Evolutionary conservation across 805 yeast species (phyloP).

Genomic region (Komagataella ulmi): DNA sequence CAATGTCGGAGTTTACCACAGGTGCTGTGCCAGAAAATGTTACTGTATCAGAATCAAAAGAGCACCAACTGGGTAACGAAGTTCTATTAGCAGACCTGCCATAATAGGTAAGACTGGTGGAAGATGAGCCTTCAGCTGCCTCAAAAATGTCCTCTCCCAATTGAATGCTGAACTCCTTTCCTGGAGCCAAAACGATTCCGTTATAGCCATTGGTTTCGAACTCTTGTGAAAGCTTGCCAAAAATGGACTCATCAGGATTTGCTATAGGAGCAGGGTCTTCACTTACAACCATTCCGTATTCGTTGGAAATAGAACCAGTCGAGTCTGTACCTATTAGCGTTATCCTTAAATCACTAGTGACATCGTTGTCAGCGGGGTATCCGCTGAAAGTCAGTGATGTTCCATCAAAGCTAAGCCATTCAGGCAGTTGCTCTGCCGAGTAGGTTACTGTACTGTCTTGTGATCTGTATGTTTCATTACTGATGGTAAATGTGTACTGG

Average conservation of each 20-base stretch:
- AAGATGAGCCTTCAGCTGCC: constrained; percentile 24
- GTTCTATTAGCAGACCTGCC: constrained; percentile 75
- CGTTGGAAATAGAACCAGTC: constrained; percentile 32
- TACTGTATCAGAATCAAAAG: constrained; percentile 46
- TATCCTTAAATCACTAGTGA: constrained; percentile 33
- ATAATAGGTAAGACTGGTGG: constrained; percentile 51
- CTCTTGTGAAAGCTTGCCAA: constrained; percentile 39
- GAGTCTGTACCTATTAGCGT: constrained; percentile 52
- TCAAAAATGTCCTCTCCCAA: constrained; percentile 53
- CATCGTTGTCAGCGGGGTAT: constrained; percentile 37
- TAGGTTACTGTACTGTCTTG: constrained; percentile 34
- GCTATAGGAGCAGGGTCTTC: constrained; percentile 39
- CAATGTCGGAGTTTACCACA: constrained; percentile 68
- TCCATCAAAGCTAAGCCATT: constrained; percentile 69
- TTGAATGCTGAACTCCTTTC: constrained; percentile 47
- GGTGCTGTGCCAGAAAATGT: constrained; percentile 86
- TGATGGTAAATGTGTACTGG: constrained; percentile 49
- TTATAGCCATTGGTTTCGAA: constrained; percentile 70
- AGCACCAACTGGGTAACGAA: constrained; percentile 85
- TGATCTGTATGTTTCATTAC: constrained; percentile 54
- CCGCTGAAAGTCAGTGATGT: constrained; percentile 53
- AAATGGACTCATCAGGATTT: constrained; percentile 26
- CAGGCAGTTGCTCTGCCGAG: constrained; percentile 46
- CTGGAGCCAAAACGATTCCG: constrained; percentile 65
- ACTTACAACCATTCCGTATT: constrained; percentile 51